These are phyloP conservation scores for Passalora sequoiae DNA, from an alignment of 2,329 filamentous ascomycete species.

Conservation along the genomic window DNA sequence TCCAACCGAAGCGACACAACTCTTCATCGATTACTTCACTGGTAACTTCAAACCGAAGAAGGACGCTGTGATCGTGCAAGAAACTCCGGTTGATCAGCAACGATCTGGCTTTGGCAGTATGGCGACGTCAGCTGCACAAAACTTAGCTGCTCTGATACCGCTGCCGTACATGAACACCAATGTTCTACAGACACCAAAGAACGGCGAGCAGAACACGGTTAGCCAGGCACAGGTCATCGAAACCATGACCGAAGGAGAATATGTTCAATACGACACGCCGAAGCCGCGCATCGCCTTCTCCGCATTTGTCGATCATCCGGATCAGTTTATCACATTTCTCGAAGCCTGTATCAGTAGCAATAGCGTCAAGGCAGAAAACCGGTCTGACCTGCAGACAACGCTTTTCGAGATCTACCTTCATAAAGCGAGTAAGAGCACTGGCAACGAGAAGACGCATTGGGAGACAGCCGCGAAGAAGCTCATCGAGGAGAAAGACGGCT, in stretches of 20 bases:
- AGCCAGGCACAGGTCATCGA: conserved; percentile 52
- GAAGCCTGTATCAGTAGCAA: conserved; percentile 77
- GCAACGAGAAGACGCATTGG: conserved; percentile 70
- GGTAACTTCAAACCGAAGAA: conserved; percentile 72
- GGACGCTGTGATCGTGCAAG: conserved; percentile 51
- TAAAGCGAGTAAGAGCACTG: conserved; percentile 71
- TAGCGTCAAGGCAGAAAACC: conserved; percentile 66
- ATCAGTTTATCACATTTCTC: conserved; percentile 86
- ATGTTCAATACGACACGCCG: conserved; percentile 66
- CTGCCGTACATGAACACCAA: conserved; percentile 76
- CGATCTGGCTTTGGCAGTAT: conserved; percentile 36
- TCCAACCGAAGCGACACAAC: conserved; percentile 69
- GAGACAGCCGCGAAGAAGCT: conserved; percentile 84
- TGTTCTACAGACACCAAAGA: conserved; percentile 48
- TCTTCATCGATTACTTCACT: conserved; percentile 95
- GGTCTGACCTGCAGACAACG: conserved; percentile 84
- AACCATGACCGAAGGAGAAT: conserved; percentile 48
- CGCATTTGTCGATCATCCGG: conserved; percentile 88
- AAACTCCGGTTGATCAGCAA: conserved; percentile 35
- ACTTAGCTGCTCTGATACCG: conserved; percentile 75
- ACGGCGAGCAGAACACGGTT: conserved; percentile 42
- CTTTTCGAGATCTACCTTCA: conserved; percentile 98
- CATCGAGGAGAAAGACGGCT: conserved; percentile 72
- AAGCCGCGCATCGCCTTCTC: conserved; percentile 88
- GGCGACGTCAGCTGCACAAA: conserved; percentile 75